phyloP scores from a whole-genome alignment of 129 eudicot genomes.

The Pittosporum tobira region DNA sequence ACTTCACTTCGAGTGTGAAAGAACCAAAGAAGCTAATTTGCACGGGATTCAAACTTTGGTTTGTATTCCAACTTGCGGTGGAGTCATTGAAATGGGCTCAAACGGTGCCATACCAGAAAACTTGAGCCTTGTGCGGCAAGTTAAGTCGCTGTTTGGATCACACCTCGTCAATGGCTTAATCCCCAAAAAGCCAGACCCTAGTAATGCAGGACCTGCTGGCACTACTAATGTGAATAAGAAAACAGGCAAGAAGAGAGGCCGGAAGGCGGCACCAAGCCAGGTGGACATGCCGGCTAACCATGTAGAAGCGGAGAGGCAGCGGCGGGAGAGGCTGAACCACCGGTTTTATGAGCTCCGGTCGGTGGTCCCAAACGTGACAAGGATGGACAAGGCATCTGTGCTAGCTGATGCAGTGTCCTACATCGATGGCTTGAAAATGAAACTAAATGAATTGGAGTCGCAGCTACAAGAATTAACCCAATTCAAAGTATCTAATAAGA shows the following conservation, averaged over 20 bases:
- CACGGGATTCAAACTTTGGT: slow-evolving; percentile 66
- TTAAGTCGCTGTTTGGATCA: slow-evolving; percentile 30
- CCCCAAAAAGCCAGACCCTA: background rate
- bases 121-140: slow-evolving; percentile 36
- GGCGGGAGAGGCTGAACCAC: slow-evolving; percentile 67
- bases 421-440: slow-evolving; percentile 46
- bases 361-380: slow-evolving; percentile 66
- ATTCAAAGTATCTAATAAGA: too few relatives aligned
- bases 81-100: slow-evolving; percentile 72
- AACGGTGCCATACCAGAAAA: slow-evolving; percentile 31
- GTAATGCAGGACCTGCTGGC: too few relatives aligned
- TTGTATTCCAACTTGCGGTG: slow-evolving; percentile 40
- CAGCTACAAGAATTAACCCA: too few relatives aligned
- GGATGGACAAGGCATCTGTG: slow-evolving; percentile 71
- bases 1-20: slow-evolving; percentile 34
- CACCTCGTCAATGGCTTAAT: background rate
- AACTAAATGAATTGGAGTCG: slow-evolving; percentile 35
- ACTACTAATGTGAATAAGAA: background rate
- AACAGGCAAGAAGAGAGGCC: slow-evolving; percentile 48
- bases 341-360: slow-evolving; percentile 65
- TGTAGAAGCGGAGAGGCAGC: slow-evolving; percentile 74
- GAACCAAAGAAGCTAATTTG: slow-evolving; percentile 65
- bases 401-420: slow-evolving; percentile 59
- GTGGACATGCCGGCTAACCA: slow-evolving; percentile 32
- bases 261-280: slow-evolving; percentile 23